phyloP scores from a whole-genome alignment of 495 filamentous ascomycete species.

The Pyrenula aspistea region DNA sequence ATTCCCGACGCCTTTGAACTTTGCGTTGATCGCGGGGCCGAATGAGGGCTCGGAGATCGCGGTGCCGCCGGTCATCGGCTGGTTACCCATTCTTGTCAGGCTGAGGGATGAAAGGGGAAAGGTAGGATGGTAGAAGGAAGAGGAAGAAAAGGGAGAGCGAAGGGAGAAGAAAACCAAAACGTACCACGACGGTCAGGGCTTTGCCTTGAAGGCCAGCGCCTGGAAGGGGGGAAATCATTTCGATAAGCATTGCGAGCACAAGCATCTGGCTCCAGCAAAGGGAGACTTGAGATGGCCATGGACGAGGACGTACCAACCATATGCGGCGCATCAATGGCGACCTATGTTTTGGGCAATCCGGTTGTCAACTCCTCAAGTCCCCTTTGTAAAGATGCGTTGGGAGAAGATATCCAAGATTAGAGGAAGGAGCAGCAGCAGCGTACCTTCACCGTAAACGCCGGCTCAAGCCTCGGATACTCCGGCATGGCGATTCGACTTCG shows the following conservation, averaged over 20 bases:
- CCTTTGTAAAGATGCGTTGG: too few relatives aligned
- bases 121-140: slow-evolving; percentile 18
- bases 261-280: too few relatives aligned
- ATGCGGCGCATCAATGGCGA: too few relatives aligned
- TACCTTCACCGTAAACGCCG: slow-evolving; percentile 32
- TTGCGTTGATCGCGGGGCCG: slow-evolving; percentile 29
- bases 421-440: too few relatives aligned
- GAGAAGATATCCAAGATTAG: too few relatives aligned
- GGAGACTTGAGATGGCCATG: too few relatives aligned
- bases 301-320: too few relatives aligned
- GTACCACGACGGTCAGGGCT: slow-evolving; percentile 1
- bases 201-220: slow-evolving; percentile 13
- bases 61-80: slow-evolving; percentile 34
- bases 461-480: slow-evolving; percentile 27
- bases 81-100: neutral
- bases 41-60: slow-evolving; percentile 28
- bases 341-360: too few relatives aligned
- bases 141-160: slow-evolving; percentile 7
- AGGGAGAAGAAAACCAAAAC: neutral
- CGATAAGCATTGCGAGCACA: too few relatives aligned
- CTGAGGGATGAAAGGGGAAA: neutral
- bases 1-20: slow-evolving; percentile 32
- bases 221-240: neutral
- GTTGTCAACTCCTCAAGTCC: too few relatives aligned
- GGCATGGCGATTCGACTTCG: slow-evolving; percentile 26